These are phyloP conservation scores for Fusarium pseudograminearum DNA, from an alignment of 2,329 filamentous ascomycete genomes.

Conservation along the genomic window DNA sequence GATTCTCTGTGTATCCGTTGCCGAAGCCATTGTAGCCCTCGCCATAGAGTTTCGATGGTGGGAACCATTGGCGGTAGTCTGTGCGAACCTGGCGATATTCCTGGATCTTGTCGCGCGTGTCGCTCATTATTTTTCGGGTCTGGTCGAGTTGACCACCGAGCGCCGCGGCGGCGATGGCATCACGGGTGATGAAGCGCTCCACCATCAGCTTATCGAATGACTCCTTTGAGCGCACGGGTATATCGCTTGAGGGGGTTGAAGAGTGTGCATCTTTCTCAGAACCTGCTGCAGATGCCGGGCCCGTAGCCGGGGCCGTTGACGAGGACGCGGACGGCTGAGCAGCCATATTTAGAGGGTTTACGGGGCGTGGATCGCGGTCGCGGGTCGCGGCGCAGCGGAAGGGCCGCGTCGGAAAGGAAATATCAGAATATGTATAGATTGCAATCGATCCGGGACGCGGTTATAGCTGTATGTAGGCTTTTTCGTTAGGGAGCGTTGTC, in stretches of 20 bases:
- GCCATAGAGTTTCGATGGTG: conserved; percentile 70
- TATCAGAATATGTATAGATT: conserved; percentile 20
- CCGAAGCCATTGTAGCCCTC: conserved; percentile 89
- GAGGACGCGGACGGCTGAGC: conserved; percentile 57
- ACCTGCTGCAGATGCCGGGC: conserved; percentile 50
- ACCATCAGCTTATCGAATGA: conserved; percentile 66
- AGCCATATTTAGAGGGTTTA: conserved; percentile 55
- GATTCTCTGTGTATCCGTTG: conserved; percentile 83
- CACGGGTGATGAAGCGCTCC: conserved; percentile 66
- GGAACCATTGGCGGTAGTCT: conserved; percentile 67
- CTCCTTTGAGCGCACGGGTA: conserved; percentile 66
- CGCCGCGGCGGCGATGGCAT: conserved; percentile 66
- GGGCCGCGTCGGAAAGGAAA: conserved; percentile 54
- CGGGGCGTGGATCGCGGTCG: conserved; percentile 45
- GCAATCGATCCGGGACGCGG: conserved; percentile 35
- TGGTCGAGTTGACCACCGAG: conserved; percentile 64
- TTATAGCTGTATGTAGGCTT: neutral
- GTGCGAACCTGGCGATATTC: conserved; percentile 74
- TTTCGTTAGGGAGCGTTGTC: conserved; percentile 18
- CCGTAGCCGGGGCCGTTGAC: conserved; percentile 50
- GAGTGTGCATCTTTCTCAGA: conserved; percentile 48
- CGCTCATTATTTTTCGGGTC: conserved; percentile 68
- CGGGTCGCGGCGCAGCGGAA: conserved; percentile 50
- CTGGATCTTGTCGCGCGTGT: conserved; percentile 74
- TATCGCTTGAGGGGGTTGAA: conserved; percentile 42